Evolutionary conservation across 1,284 basidiomycete species (phyloP), one percentile per base, ranked within the genome.

Genomic region (Trichosporon sp.): DNA sequence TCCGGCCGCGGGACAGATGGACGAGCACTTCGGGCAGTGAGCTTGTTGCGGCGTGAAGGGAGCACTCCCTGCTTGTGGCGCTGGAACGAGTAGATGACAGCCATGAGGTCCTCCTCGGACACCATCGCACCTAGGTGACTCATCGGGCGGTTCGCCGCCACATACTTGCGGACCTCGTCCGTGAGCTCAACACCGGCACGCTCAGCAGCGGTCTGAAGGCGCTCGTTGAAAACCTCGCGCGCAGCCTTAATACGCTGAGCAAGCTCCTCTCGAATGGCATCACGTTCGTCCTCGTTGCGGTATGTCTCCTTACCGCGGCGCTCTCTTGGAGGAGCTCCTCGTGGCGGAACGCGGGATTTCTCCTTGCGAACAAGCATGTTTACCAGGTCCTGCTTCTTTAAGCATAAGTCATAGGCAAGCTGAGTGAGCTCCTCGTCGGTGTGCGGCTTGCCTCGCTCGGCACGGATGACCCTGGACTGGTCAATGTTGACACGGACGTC

Each of bases 221-320:
- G 59, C 23, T 66, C 61, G 54, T 73, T 70, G 71, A 74, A 77
- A 13, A 68, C 69, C 32, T 61, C 32, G 31, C 69, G 69, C 0
- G 69, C 64, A 8, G 60, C 62, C 16, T 66, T 65, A 29, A 71
- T 66, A 19, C 72, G 66, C 57, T 72, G 68, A 0, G 67, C 67
- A 8, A 77, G 59, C 60, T 75, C 74, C 9, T 68, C 63, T 27
- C 69, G 66, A 6, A 76, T 66, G 0, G 49, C 49, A 9, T 54
- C 49, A 16, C 49, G 49, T 16, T 54, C 49, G 29, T 54, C 49
- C 8, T 54, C 49, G 14, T 54, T 59, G n/a, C 54, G 32, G 27
- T 54, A 54, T 10, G 49, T n/a, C 7, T 54, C 49, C 27, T 54
- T 54, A 16, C 5, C 14, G 3, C 49, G 49, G 27, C 49, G 49